These are phyloP conservation scores for Phytomonas serpens DNA, from an alignment of 208 protist species.

Conservation along the genomic window DNA sequence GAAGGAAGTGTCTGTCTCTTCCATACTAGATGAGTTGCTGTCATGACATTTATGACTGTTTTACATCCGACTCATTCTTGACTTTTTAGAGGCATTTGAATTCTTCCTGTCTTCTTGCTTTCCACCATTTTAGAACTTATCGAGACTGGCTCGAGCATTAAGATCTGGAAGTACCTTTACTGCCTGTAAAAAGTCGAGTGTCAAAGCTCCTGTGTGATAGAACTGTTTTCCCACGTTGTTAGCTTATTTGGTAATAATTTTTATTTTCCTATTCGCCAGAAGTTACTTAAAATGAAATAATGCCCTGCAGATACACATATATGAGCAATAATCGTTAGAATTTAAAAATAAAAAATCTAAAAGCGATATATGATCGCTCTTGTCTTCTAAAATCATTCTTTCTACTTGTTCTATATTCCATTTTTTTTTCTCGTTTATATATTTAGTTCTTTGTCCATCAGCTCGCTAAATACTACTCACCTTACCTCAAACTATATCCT, in stretches of 20 bases:
- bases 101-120: neutral
- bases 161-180: neutral
- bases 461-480: neutral
- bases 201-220: neutral
- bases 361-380: neutral
- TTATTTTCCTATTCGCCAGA: neutral
- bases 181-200: neutral
- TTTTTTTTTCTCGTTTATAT: slow-evolving; percentile 2
- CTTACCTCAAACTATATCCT: neutral
- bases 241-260: neutral
- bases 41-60: neutral
- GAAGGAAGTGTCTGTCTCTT: too few species aligned
- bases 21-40: too few species aligned
- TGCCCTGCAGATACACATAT: neutral
- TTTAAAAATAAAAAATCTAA: neutral
- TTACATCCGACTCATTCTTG: neutral
- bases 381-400: neutral
- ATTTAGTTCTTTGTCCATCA: neutral
- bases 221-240: neutral
- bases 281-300: neutral
- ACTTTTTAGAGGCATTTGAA: neutral
- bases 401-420: slow-evolving; percentile 12
- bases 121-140: neutral
- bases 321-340: slow-evolving; percentile 4
- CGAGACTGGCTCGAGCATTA: neutral